Evolutionary conservation across 352 stramenopile genomes (phyloP), one percentile per base, ranked within the genome.

Genomic region (Aphanomyces invadans): DNA sequence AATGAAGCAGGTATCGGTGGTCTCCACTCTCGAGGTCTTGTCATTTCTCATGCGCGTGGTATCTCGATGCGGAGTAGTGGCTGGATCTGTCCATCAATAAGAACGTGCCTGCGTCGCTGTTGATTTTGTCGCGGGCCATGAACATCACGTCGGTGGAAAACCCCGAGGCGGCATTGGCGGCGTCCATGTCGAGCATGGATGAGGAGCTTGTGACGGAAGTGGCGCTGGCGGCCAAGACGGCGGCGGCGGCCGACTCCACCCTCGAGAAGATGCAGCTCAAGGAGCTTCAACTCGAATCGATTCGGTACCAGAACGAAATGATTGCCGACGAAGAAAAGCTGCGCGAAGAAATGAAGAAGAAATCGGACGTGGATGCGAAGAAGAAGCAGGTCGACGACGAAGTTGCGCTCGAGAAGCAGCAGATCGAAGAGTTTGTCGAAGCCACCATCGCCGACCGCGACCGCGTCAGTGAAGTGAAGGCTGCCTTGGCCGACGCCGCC

Each of bases 111-210:
- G 95, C 98, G 65, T 97, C 91, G 36, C 81, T 99, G 62, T 81
- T 99, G 44, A 99, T 99, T 69, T 97, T 99, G 90, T 98, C 92
- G 54, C 85, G 96, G 39, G 97, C 92, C 26, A 97, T 99, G 70
- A 98, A 97, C 73, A 89, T 99, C 72, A 93, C 87, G 45, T 80
- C 80, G 21, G 72, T 80, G 48, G 82, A 92, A 65, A 92, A 87
- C 70, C 75, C 89, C 19, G 86, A 94, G 67, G 83, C 82, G 33
- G 85, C 86, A n/a, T 75, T 96, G 31, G 86, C 84, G 45, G 90
- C 87, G 45, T 95, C 86, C 42, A 90, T 95, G 74, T 91, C 82
- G 54, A 89, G 79, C 12, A 91, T 93, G 82, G 85, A 93, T 46
- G 85, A 93, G 73, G 85, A 93, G 56, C 75, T 93, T 23, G 85